These are phyloP conservation scores for Tylopilus rubrobrunneus DNA, from an alignment of 768 basidiomycete species.

Conservation along the genomic window DNA sequence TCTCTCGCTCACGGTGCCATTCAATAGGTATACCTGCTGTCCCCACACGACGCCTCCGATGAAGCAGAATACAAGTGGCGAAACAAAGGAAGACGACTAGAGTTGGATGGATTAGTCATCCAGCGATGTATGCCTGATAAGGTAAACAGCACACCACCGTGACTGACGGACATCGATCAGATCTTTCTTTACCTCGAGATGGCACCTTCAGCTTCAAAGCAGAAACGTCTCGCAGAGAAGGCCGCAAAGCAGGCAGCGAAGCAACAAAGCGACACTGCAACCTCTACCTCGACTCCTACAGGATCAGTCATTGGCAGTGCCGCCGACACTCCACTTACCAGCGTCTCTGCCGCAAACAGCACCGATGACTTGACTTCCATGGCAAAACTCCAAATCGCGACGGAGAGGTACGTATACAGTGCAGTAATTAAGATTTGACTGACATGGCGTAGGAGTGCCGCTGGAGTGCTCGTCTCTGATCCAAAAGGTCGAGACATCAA, in stretches of 20 bases:
- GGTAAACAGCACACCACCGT: slow-evolving; percentile 1
- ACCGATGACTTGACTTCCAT: slow-evolving; percentile 79
- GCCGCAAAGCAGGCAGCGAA: slow-evolving; percentile 76
- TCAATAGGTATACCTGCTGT: too few species aligned
- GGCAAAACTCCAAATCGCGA: slow-evolving; percentile 86
- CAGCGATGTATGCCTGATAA: slow-evolving; percentile 15
- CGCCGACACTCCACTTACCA: slow-evolving; percentile 78
- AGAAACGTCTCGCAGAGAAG: slow-evolving; percentile 94
- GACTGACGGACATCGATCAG: too few species aligned
- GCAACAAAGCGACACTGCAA: slow-evolving; percentile 39
- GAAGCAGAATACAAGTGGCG: too few species aligned
- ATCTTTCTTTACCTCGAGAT: slow-evolving; percentile 34
- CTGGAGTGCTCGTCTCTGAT: slow-evolving; percentile 92
- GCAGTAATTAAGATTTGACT: not conserved
- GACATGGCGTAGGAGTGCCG: slow-evolving; percentile 60
- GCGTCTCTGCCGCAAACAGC: slow-evolving; percentile 73
- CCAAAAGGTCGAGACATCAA: slow-evolving; percentile 93
- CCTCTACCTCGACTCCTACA: slow-evolving; percentile 56
- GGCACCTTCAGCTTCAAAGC: slow-evolving; percentile 80
- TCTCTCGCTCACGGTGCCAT: too few species aligned
- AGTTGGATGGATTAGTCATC: slow-evolving; percentile 26
- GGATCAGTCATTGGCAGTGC: slow-evolving; percentile 64
- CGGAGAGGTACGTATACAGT: slow-evolving; percentile 63
- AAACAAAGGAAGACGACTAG: not conserved
- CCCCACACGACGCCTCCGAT: too few species aligned